Base-by-base conservation (phyloP, 2,329 filamentous ascomycete species). In the Ambrosiella beaveri region DNA sequence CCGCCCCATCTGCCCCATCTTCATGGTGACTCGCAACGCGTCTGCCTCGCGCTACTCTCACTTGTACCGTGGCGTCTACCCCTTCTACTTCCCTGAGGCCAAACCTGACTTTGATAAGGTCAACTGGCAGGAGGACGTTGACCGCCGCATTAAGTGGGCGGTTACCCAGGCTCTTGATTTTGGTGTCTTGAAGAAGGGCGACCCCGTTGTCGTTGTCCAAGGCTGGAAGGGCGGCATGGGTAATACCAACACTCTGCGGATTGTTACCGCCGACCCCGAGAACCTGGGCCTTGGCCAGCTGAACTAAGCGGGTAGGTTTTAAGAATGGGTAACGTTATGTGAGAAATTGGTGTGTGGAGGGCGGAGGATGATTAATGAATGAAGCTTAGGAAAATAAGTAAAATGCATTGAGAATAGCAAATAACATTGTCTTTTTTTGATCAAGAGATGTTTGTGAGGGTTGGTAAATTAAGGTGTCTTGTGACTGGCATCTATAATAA, bases 81-180 rank as follows among this genome's bases (percentile, higher is more conserved):
- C 93, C 60, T 98, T 98, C 85, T 78, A 86, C 67, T 97, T 96
- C 79, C 81, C 85, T 57, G 86, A 95, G 76, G 74, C 76, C 66
- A 97, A 97, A 83, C 93, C 93, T 65, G 88, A 98, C 76, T 98
- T 97, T 74, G 80, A 79, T 70, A 81, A 85, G 72, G 81, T 85
- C 67, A 90, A 94, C 74, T 98, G 93, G 93, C 93, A 98, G 76
- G 89, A 97, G 77, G 91, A 98, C 73, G 93, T 98, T 65, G 93
- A 98, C 75, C 82, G 84, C 70, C 88, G 93, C 69, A 88, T 98
- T 73, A 95, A 91, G 80, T 98, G 91, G 90, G 93, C 88, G 70
- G 88, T 98, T 70, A 76, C 80, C 69, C 82, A 89, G 69, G 93
- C 88, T 65, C 81, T 95, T 67, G 82, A 85, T 73, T 85, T 98